Base-by-base conservation (phyloP, 2,329 filamentous ascomycete species). In the Talaromyces funiculosus region DNA sequence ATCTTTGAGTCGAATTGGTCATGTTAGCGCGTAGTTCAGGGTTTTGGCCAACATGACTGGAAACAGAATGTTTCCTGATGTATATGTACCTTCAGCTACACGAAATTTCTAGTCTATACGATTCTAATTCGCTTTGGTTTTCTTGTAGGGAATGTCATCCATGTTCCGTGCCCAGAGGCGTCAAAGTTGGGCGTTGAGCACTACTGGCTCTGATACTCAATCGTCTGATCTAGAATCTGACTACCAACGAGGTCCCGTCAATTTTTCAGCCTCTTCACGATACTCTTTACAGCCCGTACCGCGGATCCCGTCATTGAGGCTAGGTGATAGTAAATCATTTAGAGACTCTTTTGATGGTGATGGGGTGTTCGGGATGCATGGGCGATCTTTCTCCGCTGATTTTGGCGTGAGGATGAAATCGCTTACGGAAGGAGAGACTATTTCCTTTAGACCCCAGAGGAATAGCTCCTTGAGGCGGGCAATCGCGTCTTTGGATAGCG, bases 71-170 rank as follows among this genome's bases (percentile, higher is more conserved):
- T 45, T 18, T 37, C 26, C n/a, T n/a, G 43, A 56, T 61, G 42
- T 61, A 62, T 62, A 57, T 54, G 53, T 62, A 62, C 47, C 53
- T 61, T 35, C 61, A 60, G 61, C 57, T 62, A 62, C 56, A 57
- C 45, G 12, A 35, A 57, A 57, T 60, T 6, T 57, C 20, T 37
- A 57, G 49, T 55, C 37, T 47, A 56, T 60, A 60, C 47, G 61
- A 57, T 55, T 62, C 61, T 62, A 62, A 62, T 62, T 57, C 57
- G 61, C n/a, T 4, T 31, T 35, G n/a, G n/a, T 59, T 47, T 42
- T 61, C 37, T 58, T 62, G 61, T 62, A 62, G 61, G 61, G 61
- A 53, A 59, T 56, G 37, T 45, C 61, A 40, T 63, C 60, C 29
- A 63, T 59, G 22, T 62, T 59, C 51, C 33, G 45, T 45, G 60